A percentile compares a stretch with the other conserved stretches of the same genome.
Evolutionary conservation across 352 stramenopile species (phyloP).

Genomic region (Pythium pyrilobum): DNA sequence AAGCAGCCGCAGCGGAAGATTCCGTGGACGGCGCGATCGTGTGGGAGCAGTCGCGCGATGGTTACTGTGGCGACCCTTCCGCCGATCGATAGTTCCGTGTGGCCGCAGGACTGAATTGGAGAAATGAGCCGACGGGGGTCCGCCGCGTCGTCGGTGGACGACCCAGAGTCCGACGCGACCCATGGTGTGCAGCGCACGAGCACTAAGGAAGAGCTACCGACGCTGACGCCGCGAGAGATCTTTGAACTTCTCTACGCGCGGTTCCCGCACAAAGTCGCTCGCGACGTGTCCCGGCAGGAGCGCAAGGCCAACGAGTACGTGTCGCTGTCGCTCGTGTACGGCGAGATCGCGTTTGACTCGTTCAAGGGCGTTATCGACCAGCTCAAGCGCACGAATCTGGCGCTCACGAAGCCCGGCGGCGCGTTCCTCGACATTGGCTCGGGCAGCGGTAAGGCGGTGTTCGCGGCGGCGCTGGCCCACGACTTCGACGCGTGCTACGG

Average conservation of each 20-base stretch:
- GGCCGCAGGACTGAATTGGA: not conserved
- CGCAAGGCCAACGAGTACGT: constrained; percentile 51
- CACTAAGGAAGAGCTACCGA: not conserved
- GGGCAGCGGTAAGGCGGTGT: constrained; percentile 84
- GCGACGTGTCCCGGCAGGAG: constrained; percentile 34
- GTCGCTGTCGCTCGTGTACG: constrained; percentile 81
- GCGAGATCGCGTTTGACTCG: constrained; percentile 82
- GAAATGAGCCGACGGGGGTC: not conserved
- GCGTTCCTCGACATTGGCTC: constrained; percentile 87
- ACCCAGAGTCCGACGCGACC: not conserved
- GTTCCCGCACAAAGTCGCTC: constrained; percentile 34
- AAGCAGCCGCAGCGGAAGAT: too few species aligned
- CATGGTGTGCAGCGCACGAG: not conserved
- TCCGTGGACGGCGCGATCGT: too few species aligned
- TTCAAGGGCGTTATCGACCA: constrained; percentile 66
- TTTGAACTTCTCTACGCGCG: constrained; percentile 46
- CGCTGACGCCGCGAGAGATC: constrained; percentile 14
- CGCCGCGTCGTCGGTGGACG: too few species aligned
- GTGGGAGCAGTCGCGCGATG: too few species aligned
- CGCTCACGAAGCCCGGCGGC: constrained; percentile 58
- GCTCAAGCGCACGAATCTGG: constrained; percentile 53
- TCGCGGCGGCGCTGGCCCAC: constrained; percentile 75
- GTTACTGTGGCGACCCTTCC: not conserved
- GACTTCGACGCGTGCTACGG: constrained; percentile 83
- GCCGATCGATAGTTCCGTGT: not conserved